phyloP scores from a whole-genome alignment of 83 land plant species.

The Picea mariana region DNA sequence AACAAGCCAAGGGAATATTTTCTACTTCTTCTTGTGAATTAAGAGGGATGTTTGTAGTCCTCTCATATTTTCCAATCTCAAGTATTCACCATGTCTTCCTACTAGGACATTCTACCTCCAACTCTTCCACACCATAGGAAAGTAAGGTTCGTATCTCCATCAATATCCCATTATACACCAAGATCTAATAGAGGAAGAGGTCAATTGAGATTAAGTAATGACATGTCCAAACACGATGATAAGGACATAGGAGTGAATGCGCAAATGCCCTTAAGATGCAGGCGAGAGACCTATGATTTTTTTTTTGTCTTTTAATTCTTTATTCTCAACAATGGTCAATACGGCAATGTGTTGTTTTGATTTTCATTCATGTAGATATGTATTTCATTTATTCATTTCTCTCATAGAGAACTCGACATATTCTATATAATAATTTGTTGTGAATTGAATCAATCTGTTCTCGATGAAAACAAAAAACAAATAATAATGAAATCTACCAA shows the following conservation, averaged over 20 bases:
- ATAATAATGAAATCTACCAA: no score
- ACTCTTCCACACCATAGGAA: slow-evolving; percentile 4
- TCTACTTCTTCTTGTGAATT: neutral
- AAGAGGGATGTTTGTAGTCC: neutral
- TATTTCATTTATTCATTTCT: no score
- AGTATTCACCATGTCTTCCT: slow-evolving; percentile 1
- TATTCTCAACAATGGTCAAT: no score
- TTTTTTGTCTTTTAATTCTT: neutral
- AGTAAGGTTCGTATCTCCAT: neutral
- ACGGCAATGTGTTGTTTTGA: no score
- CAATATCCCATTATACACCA: neutral
- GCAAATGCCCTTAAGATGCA: slow-evolving; percentile 86
- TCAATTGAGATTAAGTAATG: neutral
- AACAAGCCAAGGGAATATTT: no score
- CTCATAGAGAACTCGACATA: no score
- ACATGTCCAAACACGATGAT: slow-evolving; percentile 26
- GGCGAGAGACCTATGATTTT: slow-evolving; percentile 31
- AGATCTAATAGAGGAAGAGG: neutral
- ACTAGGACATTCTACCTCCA: neutral
- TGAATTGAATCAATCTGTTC: no score
- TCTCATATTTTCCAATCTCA: neutral
- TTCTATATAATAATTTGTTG: no score
- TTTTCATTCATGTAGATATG: no score
- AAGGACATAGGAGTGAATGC: slow-evolving; percentile 94
- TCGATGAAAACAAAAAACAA: no score